Evolutionary conservation across 768 basidiomycete genomes (phyloP).

Genomic region (Tephrocybe sp.): DNA sequence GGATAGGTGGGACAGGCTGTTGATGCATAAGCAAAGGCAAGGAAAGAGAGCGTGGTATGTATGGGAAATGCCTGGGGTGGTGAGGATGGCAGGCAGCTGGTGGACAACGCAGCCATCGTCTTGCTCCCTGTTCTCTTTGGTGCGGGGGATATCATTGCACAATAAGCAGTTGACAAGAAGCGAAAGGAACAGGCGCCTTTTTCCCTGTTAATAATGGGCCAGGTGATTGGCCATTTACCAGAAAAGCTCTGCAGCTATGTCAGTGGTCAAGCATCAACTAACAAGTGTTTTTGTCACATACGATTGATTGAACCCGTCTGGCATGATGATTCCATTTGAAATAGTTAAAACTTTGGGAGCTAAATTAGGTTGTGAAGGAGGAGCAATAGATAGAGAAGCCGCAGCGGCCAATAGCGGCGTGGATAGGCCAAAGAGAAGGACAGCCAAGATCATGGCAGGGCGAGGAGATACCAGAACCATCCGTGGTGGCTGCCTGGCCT

Average conservation of each 20-base stretch:
- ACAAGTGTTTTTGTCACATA: not conserved
- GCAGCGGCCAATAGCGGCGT: conserved; percentile 7
- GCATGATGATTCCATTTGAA: conserved; percentile 21
- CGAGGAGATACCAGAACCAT: not conserved
- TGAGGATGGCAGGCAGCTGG: too few species aligned
- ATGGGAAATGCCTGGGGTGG: too few species aligned
- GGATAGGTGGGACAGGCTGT: too few species aligned
- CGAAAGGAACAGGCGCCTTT: conserved; percentile 33
- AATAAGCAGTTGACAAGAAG: too few species aligned
- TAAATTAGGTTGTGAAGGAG: conserved; percentile 12
- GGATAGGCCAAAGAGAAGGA: not conserved
- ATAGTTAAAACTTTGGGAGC: conserved; percentile 17
- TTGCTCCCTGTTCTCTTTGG: too few species aligned
- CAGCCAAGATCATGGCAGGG: conserved; percentile 1
- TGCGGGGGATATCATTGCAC: too few species aligned
- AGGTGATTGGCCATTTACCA: conserved; percentile 29
- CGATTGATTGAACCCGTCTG: conserved; percentile 23
- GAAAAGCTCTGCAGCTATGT: conserved; percentile 20
- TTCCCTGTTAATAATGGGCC: conserved; percentile 34
- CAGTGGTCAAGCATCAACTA: not conserved
- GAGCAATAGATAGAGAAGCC: conserved; percentile 8
- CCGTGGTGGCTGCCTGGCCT: not conserved
- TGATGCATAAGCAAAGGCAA: too few species aligned
- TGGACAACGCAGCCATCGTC: too few species aligned
- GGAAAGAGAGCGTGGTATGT: too few species aligned